These are phyloP conservation scores for Sphagnum magellanicum DNA, from an alignment of 228 moss, liverwort and hornwort genomes.

Conservation along the genomic window DNA sequence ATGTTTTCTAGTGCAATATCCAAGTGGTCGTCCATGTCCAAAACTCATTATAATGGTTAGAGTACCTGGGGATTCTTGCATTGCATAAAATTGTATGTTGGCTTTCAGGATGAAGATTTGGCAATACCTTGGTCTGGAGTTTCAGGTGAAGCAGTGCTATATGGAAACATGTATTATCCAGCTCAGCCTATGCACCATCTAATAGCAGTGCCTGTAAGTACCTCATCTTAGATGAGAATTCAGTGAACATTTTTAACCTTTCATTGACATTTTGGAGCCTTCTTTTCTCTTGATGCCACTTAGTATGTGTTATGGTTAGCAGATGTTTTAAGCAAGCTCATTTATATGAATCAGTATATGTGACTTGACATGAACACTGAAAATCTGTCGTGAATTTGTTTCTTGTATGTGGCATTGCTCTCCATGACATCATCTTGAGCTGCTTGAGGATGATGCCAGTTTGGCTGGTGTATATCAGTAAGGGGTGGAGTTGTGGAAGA, in stretches of 20 bases:
- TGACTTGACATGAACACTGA: background rate
- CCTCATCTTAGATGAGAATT: too few relatives aligned
- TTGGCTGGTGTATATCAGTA: too few relatives aligned
- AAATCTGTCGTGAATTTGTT: background rate
- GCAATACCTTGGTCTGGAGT: conserved; percentile 40
- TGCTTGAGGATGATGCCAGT: too few relatives aligned
- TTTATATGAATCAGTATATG: background rate
- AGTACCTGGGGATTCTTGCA: background rate
- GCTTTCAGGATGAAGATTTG: conserved; percentile 34
- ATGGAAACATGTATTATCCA: conserved; percentile 38
- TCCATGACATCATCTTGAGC: too few relatives aligned
- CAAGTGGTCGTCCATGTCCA: too few relatives aligned
- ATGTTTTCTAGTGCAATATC: background rate
- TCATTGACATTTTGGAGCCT: background rate
- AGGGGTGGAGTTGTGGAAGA: too few relatives aligned
- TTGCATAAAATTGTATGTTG: background rate
- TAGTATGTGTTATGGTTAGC: background rate
- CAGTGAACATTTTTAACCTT: background rate
- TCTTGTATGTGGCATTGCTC: background rate
- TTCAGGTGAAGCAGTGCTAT: conserved; percentile 30
- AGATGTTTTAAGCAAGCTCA: too few relatives aligned
- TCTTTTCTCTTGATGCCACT: background rate
- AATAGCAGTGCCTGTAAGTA: conserved; percentile 21
- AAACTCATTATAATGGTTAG: too few relatives aligned
- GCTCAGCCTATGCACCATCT: conserved; percentile 30